Conservation (phyloP, 306 rosid species). For the Pterocarpus santalinus region DNA sequence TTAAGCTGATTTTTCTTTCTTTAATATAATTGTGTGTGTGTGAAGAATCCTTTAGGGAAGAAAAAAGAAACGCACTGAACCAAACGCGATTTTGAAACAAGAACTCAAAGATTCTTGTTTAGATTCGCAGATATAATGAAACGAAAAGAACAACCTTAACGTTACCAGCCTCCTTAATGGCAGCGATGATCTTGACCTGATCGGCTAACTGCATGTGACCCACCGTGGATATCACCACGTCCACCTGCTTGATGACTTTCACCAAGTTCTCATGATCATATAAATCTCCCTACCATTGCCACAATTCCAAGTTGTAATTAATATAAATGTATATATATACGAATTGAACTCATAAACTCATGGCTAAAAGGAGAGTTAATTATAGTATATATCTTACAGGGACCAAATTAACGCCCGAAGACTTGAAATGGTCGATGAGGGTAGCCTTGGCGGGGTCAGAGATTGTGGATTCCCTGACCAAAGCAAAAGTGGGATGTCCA, state of each 20-base stretch:
- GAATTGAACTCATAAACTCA: too few species aligned
- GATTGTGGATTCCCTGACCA: slow-evolving; percentile 72
- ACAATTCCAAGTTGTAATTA: not conserved
- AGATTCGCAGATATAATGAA: not conserved
- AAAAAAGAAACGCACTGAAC: not conserved
- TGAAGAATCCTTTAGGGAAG: not conserved
- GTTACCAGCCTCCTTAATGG: slow-evolving; percentile 88
- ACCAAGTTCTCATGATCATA: slow-evolving; percentile 77
- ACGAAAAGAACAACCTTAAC: slow-evolving; percentile 61
- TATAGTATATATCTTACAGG: slow-evolving; percentile 43
- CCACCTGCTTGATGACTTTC: slow-evolving; percentile 80
- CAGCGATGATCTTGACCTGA: slow-evolving; percentile 86
- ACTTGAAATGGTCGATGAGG: slow-evolving; percentile 62
- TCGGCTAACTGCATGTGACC: slow-evolving; percentile 68
- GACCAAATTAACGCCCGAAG: slow-evolving; percentile 68
- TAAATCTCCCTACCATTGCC: slow-evolving; percentile 71
- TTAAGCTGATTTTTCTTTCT: not conserved
- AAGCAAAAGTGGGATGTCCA: slow-evolving; percentile 80
- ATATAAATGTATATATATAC: not conserved
- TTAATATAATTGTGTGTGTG: not conserved
- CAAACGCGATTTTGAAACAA: not conserved
- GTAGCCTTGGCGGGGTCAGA: slow-evolving; percentile 71
- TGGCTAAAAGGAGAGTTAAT: not conserved
- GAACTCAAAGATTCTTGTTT: not conserved
- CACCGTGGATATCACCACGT: slow-evolving; percentile 87